Percentiles rank a stretch among this genome's conserved stretches.
These are phyloP conservation scores for Globisporangium uncinulatum DNA, from an alignment of 352 stramenopile species.

Conservation along the genomic window DNA sequence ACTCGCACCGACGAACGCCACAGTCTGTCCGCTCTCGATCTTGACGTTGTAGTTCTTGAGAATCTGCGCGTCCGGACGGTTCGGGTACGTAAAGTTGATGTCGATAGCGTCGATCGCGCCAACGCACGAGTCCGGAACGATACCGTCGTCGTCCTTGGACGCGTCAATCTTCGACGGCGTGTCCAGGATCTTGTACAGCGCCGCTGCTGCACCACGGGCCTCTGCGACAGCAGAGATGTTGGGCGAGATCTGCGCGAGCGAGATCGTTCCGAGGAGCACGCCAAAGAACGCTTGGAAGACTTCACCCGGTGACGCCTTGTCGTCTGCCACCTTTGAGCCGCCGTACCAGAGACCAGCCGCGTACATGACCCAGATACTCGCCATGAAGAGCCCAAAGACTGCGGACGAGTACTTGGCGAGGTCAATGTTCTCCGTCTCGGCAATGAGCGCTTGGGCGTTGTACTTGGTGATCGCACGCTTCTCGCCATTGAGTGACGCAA, in stretches of 20 bases:
- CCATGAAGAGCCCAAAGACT: constrained; percentile 29
- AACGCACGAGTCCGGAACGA: constrained; percentile 17
- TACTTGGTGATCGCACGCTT: constrained; percentile 36
- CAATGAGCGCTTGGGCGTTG: constrained; percentile 17
- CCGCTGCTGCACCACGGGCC: constrained; percentile 27
- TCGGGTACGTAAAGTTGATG: constrained; percentile 67
- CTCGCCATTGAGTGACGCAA: constrained; percentile 43
- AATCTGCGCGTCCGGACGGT: constrained; percentile 30
- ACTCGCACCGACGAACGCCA: constrained; percentile 28
- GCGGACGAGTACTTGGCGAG: constrained; percentile 19
- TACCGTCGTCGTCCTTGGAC: constrained; percentile 14
- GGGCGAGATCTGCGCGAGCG: constrained; percentile 40
- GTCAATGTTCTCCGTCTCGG: constrained; percentile 27
- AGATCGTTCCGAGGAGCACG: constrained; percentile 32
- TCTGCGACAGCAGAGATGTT: constrained; percentile 34
- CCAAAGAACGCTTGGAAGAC: constrained; percentile 44
- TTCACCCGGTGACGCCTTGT: constrained; percentile 21
- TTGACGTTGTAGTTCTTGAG: constrained; percentile 25
- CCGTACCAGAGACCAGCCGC: constrained; percentile 49
- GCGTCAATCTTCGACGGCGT: constrained; percentile 44
- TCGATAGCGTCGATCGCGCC: constrained; percentile 40
- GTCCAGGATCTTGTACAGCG: constrained; percentile 47
- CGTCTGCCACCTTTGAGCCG: constrained; percentile 29
- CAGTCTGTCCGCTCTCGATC: constrained; percentile 21
- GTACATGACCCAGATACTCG: constrained; percentile 43